These are phyloP conservation scores for Phytophthora vignae DNA, from an alignment of 352 stramenopile genomes.

Conservation along the genomic window DNA sequence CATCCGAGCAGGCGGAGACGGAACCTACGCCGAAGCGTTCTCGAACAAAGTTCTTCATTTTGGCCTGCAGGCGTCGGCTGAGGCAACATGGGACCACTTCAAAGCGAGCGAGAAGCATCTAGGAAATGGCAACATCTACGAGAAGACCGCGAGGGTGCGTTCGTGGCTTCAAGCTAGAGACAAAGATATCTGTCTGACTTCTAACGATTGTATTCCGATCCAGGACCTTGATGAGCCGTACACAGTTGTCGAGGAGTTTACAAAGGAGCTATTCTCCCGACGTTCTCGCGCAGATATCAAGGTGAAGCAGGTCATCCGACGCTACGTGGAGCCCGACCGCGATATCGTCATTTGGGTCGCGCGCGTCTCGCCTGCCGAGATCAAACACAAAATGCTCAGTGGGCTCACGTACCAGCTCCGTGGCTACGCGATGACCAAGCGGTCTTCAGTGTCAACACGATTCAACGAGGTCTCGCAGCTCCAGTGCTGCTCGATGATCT, in stretches of 20 bases:
- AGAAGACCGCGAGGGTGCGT: constrained; percentile 31
- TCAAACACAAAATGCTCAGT: constrained; percentile 29
- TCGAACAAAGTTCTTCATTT: constrained; percentile 41
- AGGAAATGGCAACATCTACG: constrained; percentile 31
- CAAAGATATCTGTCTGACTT: neutral
- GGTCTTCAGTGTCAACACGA: constrained; percentile 31
- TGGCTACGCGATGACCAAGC: constrained; percentile 44
- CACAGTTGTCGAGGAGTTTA: constrained; percentile 41
- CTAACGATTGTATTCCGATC: constrained; percentile 1
- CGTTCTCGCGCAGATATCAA: constrained; percentile 29
- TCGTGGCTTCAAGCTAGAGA: neutral
- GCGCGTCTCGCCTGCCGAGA: constrained; percentile 36
- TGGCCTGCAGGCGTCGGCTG: constrained; percentile 16
- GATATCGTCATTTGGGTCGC: constrained; percentile 41
- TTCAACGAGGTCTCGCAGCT: constrained; percentile 30
- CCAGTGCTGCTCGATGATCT: constrained; percentile 40
- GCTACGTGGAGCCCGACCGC: constrained; percentile 35
- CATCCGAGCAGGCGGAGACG: constrained; percentile 30
- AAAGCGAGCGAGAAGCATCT: constrained; percentile 36
- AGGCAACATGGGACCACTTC: constrained; percentile 42
- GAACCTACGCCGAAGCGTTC: constrained; percentile 34
- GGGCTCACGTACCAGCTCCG: constrained; percentile 38
- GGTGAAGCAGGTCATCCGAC: constrained; percentile 36
- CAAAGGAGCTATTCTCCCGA: constrained; percentile 26
- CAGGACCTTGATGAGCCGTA: constrained; percentile 41